phyloP scores from a whole-genome alignment of 768 basidiomycete species.

The Sarcodon aspratus region DNA sequence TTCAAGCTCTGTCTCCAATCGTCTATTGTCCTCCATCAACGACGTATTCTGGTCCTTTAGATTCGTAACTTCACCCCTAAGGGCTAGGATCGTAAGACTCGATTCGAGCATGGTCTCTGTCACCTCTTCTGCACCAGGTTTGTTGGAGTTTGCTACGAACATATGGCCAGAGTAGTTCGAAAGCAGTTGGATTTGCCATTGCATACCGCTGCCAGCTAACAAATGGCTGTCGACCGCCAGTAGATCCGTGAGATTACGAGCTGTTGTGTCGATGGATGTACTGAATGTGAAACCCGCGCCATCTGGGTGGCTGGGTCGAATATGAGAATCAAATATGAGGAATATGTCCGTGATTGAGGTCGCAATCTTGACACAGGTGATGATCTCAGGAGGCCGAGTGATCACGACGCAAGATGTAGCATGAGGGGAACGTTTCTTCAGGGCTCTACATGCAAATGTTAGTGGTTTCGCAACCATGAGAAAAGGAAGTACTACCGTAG shows the following conservation, averaged over 20 bases:
- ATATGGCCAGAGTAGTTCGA: slow-evolving; percentile 49
- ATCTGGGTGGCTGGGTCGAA: slow-evolving; percentile 40
- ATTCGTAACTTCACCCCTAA: slow-evolving; percentile 28
- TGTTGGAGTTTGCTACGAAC: slow-evolving; percentile 23
- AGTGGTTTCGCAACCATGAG: not conserved
- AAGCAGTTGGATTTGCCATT: slow-evolving; percentile 59
- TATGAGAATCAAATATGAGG: slow-evolving; percentile 59
- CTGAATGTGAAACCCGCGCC: slow-evolving; percentile 52
- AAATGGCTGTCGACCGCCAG: slow-evolving; percentile 37
- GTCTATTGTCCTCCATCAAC: not conserved
- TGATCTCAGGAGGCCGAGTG: slow-evolving; percentile 63
- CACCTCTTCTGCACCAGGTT: slow-evolving; percentile 10
- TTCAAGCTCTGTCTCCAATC: too few relatives aligned
- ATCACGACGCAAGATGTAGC: slow-evolving; percentile 35
- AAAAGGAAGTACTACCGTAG: slow-evolving; percentile 14
- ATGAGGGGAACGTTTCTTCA: slow-evolving; percentile 2
- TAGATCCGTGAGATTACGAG: slow-evolving; percentile 31
- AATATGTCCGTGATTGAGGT: slow-evolving; percentile 24
- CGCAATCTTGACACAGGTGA: slow-evolving; percentile 34
- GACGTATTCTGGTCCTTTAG: slow-evolving; percentile 19
- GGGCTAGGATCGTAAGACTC: slow-evolving; percentile 33
- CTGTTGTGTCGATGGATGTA: slow-evolving; percentile 30
- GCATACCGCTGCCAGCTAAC: slow-evolving; percentile 29
- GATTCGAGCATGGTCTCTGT: slow-evolving; percentile 33
- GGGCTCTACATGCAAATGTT: slow-evolving; percentile 12